phyloP scores from a whole-genome alignment of 2,329 filamentous ascomycete species.

The Fusarium nisikadoi region DNA sequence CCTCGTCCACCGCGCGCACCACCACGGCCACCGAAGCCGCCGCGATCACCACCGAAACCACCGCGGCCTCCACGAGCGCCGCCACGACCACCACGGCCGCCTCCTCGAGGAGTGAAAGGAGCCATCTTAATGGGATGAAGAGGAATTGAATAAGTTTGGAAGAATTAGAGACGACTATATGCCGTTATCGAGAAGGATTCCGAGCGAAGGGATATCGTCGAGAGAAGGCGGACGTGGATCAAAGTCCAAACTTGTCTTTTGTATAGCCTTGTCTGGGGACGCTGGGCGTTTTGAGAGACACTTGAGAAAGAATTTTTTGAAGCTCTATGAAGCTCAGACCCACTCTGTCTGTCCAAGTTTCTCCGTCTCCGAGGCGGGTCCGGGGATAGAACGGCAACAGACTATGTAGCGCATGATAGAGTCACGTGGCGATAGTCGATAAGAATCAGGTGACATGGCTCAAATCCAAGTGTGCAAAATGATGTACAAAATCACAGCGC shows the following conservation, averaged over 20 bases:
- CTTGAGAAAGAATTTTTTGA: conserved; percentile 53
- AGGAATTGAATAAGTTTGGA: conserved; percentile 42
- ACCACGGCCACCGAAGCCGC: conserved; percentile 47
- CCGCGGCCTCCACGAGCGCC: conserved; percentile 53
- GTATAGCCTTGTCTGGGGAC: conserved; percentile 45
- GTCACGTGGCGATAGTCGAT: conserved; percentile 38
- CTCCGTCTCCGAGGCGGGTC: conserved; percentile 39
- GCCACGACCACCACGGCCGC: conserved; percentile 48
- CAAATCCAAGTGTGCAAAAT: not conserved
- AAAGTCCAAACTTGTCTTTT: conserved; percentile 46
- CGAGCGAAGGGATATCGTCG: conserved; percentile 32
- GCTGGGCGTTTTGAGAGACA: conserved; percentile 41
- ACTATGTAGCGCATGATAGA: not conserved
- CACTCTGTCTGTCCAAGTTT: conserved; percentile 39
- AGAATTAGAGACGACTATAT: conserved; percentile 29
- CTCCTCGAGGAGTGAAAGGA: conserved; percentile 48
- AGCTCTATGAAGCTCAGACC: conserved; percentile 47
- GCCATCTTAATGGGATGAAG: conserved; percentile 46
- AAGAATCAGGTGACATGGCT: conserved; percentile 39
- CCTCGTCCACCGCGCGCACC: conserved; percentile 41
- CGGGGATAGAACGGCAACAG: conserved; percentile 19
- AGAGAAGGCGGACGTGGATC: conserved; percentile 45
- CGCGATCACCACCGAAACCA: conserved; percentile 50
- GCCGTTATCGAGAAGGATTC: conserved; percentile 31
- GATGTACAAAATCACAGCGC: not conserved